These are phyloP conservation scores for Tolypocladium inflatum DNA, from an alignment of 2,329 filamentous ascomycete genomes.

Conservation along the genomic window DNA sequence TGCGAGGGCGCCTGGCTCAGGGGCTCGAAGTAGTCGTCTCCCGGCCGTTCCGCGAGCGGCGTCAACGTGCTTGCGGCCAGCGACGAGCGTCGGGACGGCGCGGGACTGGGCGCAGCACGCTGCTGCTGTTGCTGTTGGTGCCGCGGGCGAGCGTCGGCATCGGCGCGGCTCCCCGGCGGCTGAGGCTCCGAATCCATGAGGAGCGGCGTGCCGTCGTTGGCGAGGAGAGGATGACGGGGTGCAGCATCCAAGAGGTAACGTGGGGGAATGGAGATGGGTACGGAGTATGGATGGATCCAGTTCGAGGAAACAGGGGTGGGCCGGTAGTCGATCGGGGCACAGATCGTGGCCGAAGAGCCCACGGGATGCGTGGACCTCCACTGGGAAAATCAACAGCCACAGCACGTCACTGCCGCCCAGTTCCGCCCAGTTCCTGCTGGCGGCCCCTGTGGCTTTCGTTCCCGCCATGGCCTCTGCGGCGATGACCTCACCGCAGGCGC, in stretches of 20 bases:
- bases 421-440: not conserved
- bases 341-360: no score
- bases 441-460: not conserved
- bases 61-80: not conserved
- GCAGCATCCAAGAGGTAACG: not conserved
- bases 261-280: not conserved
- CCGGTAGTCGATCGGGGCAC: not conserved
- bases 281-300: no score
- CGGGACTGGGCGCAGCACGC: not conserved
- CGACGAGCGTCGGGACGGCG: not conserved
- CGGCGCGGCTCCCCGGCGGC: not conserved
- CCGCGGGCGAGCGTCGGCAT: not conserved
- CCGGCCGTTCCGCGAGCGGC: not conserved
- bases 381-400: not conserved
- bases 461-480: not conserved
- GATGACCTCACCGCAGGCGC: not conserved
- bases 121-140: not conserved
- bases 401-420: not conserved
- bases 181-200: conserved; percentile 1
- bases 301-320: not conserved
- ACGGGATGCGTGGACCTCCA: not conserved
- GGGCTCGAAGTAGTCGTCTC: not conserved
- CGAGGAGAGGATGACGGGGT: not conserved
- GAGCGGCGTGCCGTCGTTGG: not conserved
- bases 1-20: conserved; percentile 1